A percentile compares a stretch with the other conserved stretches of the same genome.
Evolutionary conservation across 441 rosid species (phyloP).

Genomic region (Melianthus villosus): DNA sequence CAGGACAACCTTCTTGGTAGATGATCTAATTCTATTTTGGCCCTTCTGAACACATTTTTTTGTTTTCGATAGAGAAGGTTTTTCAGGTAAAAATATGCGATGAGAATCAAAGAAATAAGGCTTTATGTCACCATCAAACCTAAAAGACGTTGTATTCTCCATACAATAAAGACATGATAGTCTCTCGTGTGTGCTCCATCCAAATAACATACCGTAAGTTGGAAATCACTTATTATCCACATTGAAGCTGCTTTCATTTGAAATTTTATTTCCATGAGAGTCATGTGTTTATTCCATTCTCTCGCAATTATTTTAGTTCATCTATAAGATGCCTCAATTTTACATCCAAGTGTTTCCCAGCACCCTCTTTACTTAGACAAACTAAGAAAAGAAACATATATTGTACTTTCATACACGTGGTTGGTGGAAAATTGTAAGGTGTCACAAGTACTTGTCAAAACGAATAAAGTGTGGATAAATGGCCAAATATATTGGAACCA

Average conservation of each 20-base stretch:
- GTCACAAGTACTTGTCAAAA: conserved; percentile 1
- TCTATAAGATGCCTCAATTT: not conserved
- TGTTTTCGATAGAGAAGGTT: too few relatives aligned
- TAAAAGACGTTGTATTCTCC: too few relatives aligned
- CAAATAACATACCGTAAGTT: not conserved
- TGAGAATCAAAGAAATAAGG: not conserved
- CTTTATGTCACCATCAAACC: not conserved
- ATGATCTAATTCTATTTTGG: too few relatives aligned
- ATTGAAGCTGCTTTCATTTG: not conserved
- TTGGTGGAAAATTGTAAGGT: not conserved
- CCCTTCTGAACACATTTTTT: too few relatives aligned
- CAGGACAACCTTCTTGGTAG: too few relatives aligned
- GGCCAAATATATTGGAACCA: conserved; percentile 6
- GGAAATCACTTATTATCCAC: not conserved
- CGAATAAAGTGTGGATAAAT: not conserved
- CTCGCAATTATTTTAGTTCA: not conserved
- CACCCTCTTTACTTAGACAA: not conserved
- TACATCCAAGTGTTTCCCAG: not conserved
- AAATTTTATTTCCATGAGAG: not conserved
- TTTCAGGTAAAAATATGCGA: not conserved
- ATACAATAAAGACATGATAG: not conserved
- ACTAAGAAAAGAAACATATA: not conserved
- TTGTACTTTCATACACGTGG: not conserved
- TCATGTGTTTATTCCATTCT: conserved; percentile 1
- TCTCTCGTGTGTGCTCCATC: not conserved